Evolutionary conservation across 805 yeast species (phyloP), one percentile per base, ranked within the genome.

Genomic region (Candida corydali): DNA sequence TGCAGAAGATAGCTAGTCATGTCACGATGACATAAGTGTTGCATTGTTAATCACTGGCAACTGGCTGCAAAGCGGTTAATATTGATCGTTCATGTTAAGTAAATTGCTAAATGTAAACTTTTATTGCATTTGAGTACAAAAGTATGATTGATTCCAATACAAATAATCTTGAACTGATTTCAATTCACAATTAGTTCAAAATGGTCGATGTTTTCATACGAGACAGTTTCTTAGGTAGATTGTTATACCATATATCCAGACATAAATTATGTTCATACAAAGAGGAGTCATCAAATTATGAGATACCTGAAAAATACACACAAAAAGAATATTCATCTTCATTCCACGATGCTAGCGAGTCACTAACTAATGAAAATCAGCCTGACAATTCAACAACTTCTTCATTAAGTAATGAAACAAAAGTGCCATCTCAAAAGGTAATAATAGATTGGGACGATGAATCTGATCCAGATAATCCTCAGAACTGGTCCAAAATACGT

Each of bases 391-490:
- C 23, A 17, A 12, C 36, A 5, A 20, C 15, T 17, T 33, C 36
- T 14, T 26, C 15, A 26, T 26, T 14, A n/a, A 26, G 29, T 26
- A 18, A 25, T 14, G 27, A 17, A 24, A 28, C 32, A 6, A 17
- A 5, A 12, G 9, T 9, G 2, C 3, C 16, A 3, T 17, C 16
- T 16, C 40, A 39, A 3, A 16, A 34, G 16, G 44, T 47, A 6
- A 24, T 47, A 7, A 55, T 47, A 5, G 43, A 37, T 8, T 63
- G 63, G 65, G 66, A 64, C 25, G 64, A 63, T 10, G 69, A 61
- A 3, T 69, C 68, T 34, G 83, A 77, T 47, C 73, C 77, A 1
- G 78, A 72, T 39, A 57, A 73, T 44, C 86, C 86, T 1, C 49
- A 57, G 15, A 76, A 76, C 49, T 80, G 86, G 86, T 61, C 78